Evolutionary conservation across 441 rosid genomes (phyloP).

Genomic region (Cnidoscolus chayamansa): DNA sequence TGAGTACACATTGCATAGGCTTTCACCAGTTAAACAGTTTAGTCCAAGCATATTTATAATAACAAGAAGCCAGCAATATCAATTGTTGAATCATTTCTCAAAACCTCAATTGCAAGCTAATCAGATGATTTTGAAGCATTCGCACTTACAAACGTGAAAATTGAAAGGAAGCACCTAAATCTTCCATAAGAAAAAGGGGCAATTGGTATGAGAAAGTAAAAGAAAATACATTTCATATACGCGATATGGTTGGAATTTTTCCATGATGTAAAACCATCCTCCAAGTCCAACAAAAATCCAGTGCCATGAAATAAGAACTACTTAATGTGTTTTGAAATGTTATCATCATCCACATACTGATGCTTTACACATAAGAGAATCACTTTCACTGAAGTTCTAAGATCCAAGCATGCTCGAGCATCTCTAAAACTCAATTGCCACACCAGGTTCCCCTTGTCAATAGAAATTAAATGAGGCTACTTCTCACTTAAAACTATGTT

Average conservation of each 20-base stretch:
- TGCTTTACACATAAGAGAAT: neutral
- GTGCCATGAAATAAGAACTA: neutral
- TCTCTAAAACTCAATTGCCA: neutral
- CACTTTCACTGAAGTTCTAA: neutral
- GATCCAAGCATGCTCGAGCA: neutral
- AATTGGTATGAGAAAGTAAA: neutral
- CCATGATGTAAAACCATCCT: neutral
- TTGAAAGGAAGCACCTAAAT: neutral
- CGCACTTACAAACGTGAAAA: neutral
- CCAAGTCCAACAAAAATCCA: neutral
- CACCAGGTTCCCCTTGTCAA: conserved; percentile 4
- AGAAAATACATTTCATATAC: neutral
- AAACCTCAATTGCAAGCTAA: conserved; percentile 6
- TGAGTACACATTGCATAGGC: neutral
- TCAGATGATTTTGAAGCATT: neutral
- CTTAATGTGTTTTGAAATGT: neutral
- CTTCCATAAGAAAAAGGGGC: neutral
- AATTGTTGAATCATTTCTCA: neutral
- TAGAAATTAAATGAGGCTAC: conserved; percentile 3
- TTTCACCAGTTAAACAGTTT: neutral
- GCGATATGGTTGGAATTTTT: neutral
- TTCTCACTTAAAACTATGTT: neutral
- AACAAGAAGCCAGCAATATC: neutral
- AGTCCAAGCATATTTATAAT: neutral
- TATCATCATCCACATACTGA: neutral